Percentiles rank a stretch among this genome's conserved stretches.
Conservation (phyloP, 2,329 filamentous ascomycete genomes). For the Dactylellina cionopaga region DNA sequence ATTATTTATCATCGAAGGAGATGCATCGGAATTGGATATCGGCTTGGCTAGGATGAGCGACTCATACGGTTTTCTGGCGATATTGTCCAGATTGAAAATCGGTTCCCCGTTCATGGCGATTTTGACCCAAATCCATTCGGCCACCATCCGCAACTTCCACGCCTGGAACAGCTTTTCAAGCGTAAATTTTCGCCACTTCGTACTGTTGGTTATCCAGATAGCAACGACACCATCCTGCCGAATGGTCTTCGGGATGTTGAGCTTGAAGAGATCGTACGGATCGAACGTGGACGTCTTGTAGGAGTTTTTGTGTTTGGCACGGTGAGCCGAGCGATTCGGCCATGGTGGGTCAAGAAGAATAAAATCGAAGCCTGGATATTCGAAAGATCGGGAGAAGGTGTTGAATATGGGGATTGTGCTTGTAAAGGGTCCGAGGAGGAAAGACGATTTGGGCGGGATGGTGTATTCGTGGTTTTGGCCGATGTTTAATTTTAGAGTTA, state of each 20-base stretch:
- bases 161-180: conserved; percentile 71
- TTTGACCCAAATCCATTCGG: conserved; percentile 85
- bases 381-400: conserved; percentile 21
- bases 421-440: conserved; percentile 54
- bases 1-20: conserved; percentile 40
- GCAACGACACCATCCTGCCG: conserved; percentile 70
- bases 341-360: conserved; percentile 81
- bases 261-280: conserved; percentile 65
- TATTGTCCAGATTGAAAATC: conserved; percentile 69
- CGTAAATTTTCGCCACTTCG: conserved; percentile 66
- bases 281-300: conserved; percentile 62
- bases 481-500: conserved; percentile 32
- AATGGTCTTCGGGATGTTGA: conserved; percentile 70
- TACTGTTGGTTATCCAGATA: conserved; percentile 82
- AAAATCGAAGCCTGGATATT: conserved; percentile 68
- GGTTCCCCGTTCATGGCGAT: conserved; percentile 73
- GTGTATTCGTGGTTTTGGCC: conserved; percentile 38
- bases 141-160: conserved; percentile 73
- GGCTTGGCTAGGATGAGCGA: conserved; percentile 69
- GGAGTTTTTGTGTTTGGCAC: conserved; percentile 66
- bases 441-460: conserved; percentile 55
- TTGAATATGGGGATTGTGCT: conserved; percentile 32
- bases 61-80: conserved; percentile 81
- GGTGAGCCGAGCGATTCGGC: conserved; percentile 78
- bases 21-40: background rate